A percentile compares a stretch with the other conserved stretches of the same genome.
phyloP scores from a whole-genome alignment of 2,329 filamentous ascomycete genomes.

The Westerdykella sp. region DNA sequence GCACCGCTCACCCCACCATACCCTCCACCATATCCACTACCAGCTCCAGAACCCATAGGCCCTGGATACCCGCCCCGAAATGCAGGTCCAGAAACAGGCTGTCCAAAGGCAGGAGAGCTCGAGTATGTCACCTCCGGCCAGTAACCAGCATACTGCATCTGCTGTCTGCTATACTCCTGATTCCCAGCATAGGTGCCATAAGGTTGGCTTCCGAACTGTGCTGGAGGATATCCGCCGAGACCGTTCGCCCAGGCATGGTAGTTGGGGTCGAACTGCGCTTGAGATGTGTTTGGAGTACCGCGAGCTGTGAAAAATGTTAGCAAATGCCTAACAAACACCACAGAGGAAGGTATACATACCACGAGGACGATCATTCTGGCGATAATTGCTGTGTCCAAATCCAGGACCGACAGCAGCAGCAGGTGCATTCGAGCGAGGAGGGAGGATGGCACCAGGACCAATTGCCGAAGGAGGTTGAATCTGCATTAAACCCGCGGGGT shows the following conservation, averaged over 20 bases:
- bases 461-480: conserved; percentile 34
- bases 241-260: conserved; percentile 30
- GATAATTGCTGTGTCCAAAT: conserved; percentile 22
- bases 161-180: conserved; percentile 4
- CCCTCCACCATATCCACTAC: not conserved
- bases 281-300: conserved; percentile 11
- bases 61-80: conserved; percentile 19
- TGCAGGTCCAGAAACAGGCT: conserved; percentile 13
- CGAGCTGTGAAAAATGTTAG: conserved; percentile 15
- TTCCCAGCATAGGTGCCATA: conserved; percentile 21
- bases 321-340: not conserved
- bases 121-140: conserved; percentile 25
- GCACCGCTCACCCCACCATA: not conserved
- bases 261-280: conserved; percentile 20
- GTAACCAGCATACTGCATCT: conserved; percentile 27
- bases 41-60: conserved; percentile 2
- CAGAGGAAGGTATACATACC: conserved; percentile 12
- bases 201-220: conserved; percentile 12
- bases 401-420: conserved; percentile 27
- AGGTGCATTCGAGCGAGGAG: conserved; percentile 11
- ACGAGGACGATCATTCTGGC: conserved; percentile 20
- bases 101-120: conserved; percentile 18
- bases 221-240: conserved; percentile 18
- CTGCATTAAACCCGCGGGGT: conserved; percentile 28
- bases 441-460: conserved; percentile 33